Evolutionary conservation across 2,329 filamentous ascomycete genomes (phyloP).

Genomic region (Lachnellula arida): DNA sequence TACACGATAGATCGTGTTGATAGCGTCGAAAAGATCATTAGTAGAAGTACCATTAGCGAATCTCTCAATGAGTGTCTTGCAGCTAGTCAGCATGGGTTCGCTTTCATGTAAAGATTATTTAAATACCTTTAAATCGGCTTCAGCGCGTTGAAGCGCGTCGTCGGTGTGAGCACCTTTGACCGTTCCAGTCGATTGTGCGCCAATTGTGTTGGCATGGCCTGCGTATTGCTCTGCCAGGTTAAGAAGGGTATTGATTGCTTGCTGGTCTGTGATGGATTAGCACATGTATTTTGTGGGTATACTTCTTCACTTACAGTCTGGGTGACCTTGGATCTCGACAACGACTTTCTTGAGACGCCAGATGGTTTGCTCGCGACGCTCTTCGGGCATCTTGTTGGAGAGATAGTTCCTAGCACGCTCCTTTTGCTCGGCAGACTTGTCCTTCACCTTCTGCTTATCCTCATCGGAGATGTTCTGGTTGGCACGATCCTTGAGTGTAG

Average conservation of each 20-base stretch:
- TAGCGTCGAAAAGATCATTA: slow-evolving; percentile 78
- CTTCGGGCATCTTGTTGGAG: slow-evolving; percentile 79
- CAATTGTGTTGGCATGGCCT: slow-evolving; percentile 63
- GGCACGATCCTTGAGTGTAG: slow-evolving; percentile 49
- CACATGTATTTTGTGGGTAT: background rate
- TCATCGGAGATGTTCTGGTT: slow-evolving; percentile 60
- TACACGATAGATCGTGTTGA: slow-evolving; percentile 72
- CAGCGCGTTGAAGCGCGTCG: slow-evolving; percentile 62
- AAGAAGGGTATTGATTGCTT: slow-evolving; percentile 85
- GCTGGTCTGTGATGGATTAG: slow-evolving; percentile 54
- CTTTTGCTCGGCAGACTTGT: slow-evolving; percentile 48
- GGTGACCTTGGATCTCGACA: slow-evolving; percentile 90
- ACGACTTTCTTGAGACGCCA: slow-evolving; percentile 98
- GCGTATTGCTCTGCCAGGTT: slow-evolving; percentile 80
- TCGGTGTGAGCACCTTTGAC: slow-evolving; percentile 68
- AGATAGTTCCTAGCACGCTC: slow-evolving; percentile 67
- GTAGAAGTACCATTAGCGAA: slow-evolving; percentile 93
- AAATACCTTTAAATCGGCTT: slow-evolving; percentile 64
- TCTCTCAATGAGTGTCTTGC: slow-evolving; percentile 74
- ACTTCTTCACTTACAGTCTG: slow-evolving; percentile 60
- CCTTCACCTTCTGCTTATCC: slow-evolving; percentile 48
- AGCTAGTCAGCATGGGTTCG: slow-evolving; percentile 34
- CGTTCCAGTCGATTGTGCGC: slow-evolving; percentile 59
- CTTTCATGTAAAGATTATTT: background rate
- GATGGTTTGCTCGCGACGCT: slow-evolving; percentile 87